Base-by-base conservation (phyloP, 441 rosid species). In the Mallotus japonicus region DNA sequence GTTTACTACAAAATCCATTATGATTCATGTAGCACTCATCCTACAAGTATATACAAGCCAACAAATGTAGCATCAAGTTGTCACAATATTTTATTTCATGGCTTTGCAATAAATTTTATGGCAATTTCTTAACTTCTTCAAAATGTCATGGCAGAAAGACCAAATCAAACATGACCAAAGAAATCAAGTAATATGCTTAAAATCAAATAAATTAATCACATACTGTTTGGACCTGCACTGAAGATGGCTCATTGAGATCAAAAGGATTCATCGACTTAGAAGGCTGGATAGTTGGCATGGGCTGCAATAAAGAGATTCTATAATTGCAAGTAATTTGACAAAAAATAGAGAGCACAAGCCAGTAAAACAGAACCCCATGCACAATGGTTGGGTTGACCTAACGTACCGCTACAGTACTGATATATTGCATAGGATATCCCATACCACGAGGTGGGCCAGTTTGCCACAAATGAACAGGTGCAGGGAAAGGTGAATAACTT, bases 201-300 rank as follows among this genome's bases (percentile, higher is more conserved):
- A 58, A 67, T 65, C 44, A 71, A 61, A 71, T 62, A 20, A 71
- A 68, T 22, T 46, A 74, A 77, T 60, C 17, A 75, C 90, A 47
- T 86, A 95, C 99, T 62, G 78, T 60, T 77, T 84, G 94, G 63
- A 81, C 78, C 75, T 84, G 92, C 69, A 69, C 81, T 40, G 81
- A 71, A 44, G 85, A 76, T 19, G 90, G 80, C 74, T 86, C 90
- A 46, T 71, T 79, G 70, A 84, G 62, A 81, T 91, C 99, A 84
- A 95, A 95, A 67, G 99, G 99, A 84, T 95, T 95, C 77, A 81
- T 66, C 15, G 99, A 90, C 69, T 73, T 83, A 24, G 89, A 69
- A 73, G 78, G 78, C 74, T 79, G 95, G 34, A 83, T 78, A 78
- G 85, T 74, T 71, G 86, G 86, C 78, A 83, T 79, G n/a, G 88